These are phyloP conservation scores for Cyberlindnera misumaiensis DNA, from an alignment of 805 yeast genomes.

Conservation along the genomic window DNA sequence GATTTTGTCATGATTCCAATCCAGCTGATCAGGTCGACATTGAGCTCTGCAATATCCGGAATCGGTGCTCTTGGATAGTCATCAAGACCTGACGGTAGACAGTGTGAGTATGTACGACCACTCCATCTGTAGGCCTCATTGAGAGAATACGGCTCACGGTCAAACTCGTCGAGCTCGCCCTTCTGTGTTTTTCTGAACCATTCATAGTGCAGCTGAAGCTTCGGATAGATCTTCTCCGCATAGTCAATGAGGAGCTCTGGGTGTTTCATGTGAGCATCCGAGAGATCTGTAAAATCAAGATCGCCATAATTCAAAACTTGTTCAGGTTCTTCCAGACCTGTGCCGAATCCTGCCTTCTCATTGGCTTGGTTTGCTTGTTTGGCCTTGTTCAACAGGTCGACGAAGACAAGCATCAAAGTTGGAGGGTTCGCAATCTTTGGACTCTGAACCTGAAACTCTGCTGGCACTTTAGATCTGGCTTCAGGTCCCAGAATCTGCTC, in stretches of 20 bases:
- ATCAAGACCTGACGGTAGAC: slow-evolving; percentile 90
- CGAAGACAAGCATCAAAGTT: slow-evolving; percentile 71
- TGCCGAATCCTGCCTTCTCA: slow-evolving; percentile 8
- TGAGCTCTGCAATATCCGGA: slow-evolving; percentile 83
- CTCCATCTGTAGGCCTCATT: slow-evolving; percentile 85
- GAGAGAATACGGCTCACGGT: slow-evolving; percentile 42
- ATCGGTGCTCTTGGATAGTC: slow-evolving; percentile 85
- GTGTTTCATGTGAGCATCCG: slow-evolving; percentile 46
- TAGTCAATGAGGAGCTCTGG: slow-evolving; percentile 55
- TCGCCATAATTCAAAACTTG: slow-evolving; percentile 21
- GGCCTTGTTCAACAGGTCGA: slow-evolving; percentile 45
- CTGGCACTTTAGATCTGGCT: slow-evolving; percentile 82
- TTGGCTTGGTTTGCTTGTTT: slow-evolving; percentile 18
- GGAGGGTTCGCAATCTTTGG: slow-evolving; percentile 95
- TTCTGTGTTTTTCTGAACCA: slow-evolving; percentile 80
- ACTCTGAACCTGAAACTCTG: slow-evolving; percentile 75
- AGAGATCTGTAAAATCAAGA: slow-evolving; percentile 27
- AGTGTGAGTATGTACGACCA: slow-evolving; percentile 80
- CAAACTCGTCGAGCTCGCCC: slow-evolving; percentile 71
- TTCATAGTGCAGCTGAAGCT: slow-evolving; percentile 66
- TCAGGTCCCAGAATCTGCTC: slow-evolving; percentile 92
- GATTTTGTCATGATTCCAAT: slow-evolving; percentile 87
- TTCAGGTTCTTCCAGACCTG: slow-evolving; percentile 27
- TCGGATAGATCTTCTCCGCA: slow-evolving; percentile 66
- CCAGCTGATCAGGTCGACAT: slow-evolving; percentile 90